Evolutionary conservation across 441 rosid genomes (phyloP).

Genomic region (Geranium incanum): DNA sequence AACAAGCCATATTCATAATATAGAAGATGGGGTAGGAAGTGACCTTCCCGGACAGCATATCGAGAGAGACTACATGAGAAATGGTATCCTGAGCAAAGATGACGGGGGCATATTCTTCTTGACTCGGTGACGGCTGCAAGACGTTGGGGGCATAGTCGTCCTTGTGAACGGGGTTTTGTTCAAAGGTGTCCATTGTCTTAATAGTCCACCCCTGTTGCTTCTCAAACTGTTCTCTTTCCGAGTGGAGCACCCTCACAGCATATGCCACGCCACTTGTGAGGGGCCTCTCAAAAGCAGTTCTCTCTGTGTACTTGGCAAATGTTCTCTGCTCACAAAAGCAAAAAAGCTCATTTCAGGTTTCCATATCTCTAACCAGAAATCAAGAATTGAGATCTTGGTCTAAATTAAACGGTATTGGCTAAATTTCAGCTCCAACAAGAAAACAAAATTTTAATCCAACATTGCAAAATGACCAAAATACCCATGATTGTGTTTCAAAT

Average conservation of each 20-base stretch:
- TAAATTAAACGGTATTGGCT: neutral
- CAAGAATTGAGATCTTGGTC: neutral
- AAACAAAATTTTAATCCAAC: neutral
- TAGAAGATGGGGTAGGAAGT: constrained; percentile 9
- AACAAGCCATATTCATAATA: neutral
- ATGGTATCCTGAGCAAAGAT: constrained; percentile 93
- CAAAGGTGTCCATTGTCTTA: constrained; percentile 84
- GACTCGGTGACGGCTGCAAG: constrained; percentile 75
- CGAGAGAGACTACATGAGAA: constrained; percentile 84
- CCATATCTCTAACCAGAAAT: constrained; percentile 9
- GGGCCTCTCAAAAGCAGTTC: constrained; percentile 94
- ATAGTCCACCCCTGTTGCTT: constrained; percentile 66
- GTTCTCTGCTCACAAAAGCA: constrained; percentile 49
- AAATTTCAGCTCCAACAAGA: too few species aligned
- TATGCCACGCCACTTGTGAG: constrained; percentile 97
- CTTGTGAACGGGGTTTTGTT: constrained; percentile 59
- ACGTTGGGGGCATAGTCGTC: constrained; percentile 67
- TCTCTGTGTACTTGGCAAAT: constrained; percentile 80
- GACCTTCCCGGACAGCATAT: constrained; percentile 98
- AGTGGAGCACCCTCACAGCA: constrained; percentile 84
- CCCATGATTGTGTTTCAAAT: too few species aligned
- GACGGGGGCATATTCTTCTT: constrained; percentile 92
- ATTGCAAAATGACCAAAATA: neutral
- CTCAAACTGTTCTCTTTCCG: constrained; percentile 77
- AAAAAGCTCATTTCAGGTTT: constrained; percentile 7